Conservation (phyloP, 176 grass and related monocot species). For the Oropetium thomaeum region DNA sequence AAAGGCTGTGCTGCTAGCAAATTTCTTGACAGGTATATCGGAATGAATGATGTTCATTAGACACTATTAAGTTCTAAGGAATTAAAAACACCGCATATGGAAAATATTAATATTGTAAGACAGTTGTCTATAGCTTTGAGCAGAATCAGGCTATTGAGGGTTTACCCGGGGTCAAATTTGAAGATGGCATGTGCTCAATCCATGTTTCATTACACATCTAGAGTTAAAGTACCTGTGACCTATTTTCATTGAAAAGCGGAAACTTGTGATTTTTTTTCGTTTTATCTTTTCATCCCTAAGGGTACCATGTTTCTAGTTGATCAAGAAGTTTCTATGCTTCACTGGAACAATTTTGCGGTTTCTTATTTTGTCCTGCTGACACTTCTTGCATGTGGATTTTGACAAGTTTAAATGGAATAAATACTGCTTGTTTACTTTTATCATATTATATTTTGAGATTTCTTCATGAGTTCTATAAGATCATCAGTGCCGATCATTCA, state of each 20-base stretch:
- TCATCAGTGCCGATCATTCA: slow-evolving; percentile 5
- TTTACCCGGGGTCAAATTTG: neutral
- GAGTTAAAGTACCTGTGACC: neutral
- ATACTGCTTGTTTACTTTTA: neutral
- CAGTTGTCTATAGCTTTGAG: neutral
- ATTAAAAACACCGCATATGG: neutral
- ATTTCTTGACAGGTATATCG: neutral
- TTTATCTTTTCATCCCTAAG: neutral
- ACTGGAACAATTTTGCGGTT: neutral
- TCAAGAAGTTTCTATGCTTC: neutral
- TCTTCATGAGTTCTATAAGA: slow-evolving; percentile 5
- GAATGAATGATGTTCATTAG: neutral
- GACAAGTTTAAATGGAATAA: neutral
- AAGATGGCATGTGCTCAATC: too few species aligned
- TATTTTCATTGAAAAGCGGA: neutral
- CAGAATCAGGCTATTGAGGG: neutral
- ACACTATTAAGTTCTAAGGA: neutral
- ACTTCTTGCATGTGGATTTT: neutral
- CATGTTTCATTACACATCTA: neutral
- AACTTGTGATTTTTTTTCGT: neutral
- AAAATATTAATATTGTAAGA: neutral
- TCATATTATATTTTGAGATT: slow-evolving; percentile 16
- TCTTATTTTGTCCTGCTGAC: neutral
- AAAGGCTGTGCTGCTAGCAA: neutral
- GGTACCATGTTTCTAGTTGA: neutral